Evolutionary conservation across 306 rosid genomes (phyloP), one percentile per base, ranked within the genome.

Genomic region (Mimosa pudica): DNA sequence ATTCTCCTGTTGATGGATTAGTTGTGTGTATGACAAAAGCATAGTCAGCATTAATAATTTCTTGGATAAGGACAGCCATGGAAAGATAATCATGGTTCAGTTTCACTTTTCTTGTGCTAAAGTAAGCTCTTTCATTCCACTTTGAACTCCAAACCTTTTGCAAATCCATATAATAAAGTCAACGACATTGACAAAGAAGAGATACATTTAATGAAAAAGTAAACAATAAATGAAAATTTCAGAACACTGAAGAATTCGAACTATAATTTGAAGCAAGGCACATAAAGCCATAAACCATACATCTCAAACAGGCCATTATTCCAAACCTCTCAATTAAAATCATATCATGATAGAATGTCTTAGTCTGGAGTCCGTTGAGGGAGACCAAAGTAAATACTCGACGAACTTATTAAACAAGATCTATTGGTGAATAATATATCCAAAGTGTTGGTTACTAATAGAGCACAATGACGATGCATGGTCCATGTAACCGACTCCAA

Each of bases 61-160:
- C 99, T 88, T 95, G 99, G 82, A 92, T 96, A 84, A 95, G 97
- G 83, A 95, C 99, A 44, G 99, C 95, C 99, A 95, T 93, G 87
- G 96, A 95, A 77, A 95, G 96, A 88, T 76, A 84, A 17, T 95
- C 98, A 71, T 95, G 99, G 76, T 95, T 91, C 49, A 93, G 76
- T 78, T 93, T 95, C 78, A 95, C 93, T 91, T 93, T 95, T 90
- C 93, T 86, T 14, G 98, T 87, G 90, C 99, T 95, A 89, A 89
- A 95, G 86, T 93, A 95, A 30, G 99, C 98, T 77, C 99, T 89
- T 85, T 93, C 99, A 38, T 95, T 95, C 99, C 99, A 95, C 90
- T 95, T 95, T 52, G 99, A 95, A 80, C 92, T 98, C 99, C 99
- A 95, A 52, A 95, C 99, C 99, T 95, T 75, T 84, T 69, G 66